These are phyloP conservation scores for Prunus campanulata DNA, from an alignment of 306 rosid genomes.

Conservation along the genomic window DNA sequence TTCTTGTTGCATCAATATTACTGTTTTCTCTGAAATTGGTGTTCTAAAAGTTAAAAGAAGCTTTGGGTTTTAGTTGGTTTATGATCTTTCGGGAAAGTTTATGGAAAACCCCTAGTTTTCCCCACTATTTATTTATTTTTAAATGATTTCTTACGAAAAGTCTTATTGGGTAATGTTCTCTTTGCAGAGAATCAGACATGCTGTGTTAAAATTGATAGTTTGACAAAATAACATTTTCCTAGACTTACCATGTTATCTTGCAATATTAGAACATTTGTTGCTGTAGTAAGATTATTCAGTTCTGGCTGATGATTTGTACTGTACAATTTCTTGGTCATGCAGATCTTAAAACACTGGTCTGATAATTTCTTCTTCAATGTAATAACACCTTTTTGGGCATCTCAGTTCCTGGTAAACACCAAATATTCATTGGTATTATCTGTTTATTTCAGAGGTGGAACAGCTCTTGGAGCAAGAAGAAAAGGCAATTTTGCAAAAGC, in stretches of 20 bases:
- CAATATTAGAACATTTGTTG: background rate
- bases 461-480: conserved; percentile 80
- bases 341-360: background rate
- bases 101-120: background rate
- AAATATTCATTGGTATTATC: background rate
- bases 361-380: background rate
- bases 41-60: background rate
- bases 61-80: background rate
- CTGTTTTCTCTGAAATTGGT: background rate
- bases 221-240: background rate
- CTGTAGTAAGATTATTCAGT: background rate
- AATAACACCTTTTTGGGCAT: background rate
- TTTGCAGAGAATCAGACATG: background rate
- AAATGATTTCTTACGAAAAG: background rate
- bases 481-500: conserved; percentile 63
- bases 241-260: background rate
- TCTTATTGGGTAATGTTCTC: background rate
- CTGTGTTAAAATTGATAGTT: background rate
- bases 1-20: background rate
- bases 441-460: conserved; percentile 73
- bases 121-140: too few relatives aligned
- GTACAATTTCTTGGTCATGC: background rate
- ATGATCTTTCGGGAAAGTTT: background rate
- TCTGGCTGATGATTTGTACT: background rate
- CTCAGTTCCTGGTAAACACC: conserved; percentile 1